These are phyloP conservation scores for Cryptosporidium sp. DNA, from an alignment of 169 alveolate species.

Conservation along the genomic window DNA sequence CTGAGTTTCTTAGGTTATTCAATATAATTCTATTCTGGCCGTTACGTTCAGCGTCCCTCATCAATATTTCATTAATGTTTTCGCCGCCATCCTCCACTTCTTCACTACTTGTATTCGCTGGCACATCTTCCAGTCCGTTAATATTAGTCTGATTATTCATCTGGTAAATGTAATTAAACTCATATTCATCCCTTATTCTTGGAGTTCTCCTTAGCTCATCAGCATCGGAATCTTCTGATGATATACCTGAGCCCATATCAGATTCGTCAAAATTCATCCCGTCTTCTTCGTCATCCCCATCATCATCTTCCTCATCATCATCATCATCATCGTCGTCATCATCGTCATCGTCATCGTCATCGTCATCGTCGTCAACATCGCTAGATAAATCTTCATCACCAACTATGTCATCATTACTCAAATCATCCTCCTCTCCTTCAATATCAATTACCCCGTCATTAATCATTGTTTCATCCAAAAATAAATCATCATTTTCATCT, in stretches of 20 bases:
- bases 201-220: slow-evolving; percentile 75
- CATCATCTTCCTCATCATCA: slow-evolving; percentile 1
- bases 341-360: slow-evolving; percentile 42
- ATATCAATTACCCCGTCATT: neutral
- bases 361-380: slow-evolving; percentile 32
- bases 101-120: slow-evolving; percentile 52
- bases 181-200: slow-evolving; percentile 64
- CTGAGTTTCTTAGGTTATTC: slow-evolving; percentile 31
- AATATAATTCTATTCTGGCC: slow-evolving; percentile 25
- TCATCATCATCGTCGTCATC: slow-evolving; percentile 56
- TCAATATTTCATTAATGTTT: slow-evolving; percentile 46
- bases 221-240: slow-evolving; percentile 62
- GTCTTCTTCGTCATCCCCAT: slow-evolving; percentile 8
- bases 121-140: slow-evolving; percentile 64
- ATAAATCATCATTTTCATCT: neutral
- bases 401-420: slow-evolving; percentile 3
- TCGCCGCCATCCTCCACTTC: slow-evolving; percentile 36
- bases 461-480: slow-evolving; percentile 9
- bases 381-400: slow-evolving; percentile 12
- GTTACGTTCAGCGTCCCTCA: slow-evolving; percentile 5
- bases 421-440: slow-evolving; percentile 29
- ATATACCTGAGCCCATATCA: slow-evolving; percentile 6
- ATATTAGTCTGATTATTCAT: slow-evolving; percentile 62
- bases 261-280: slow-evolving; percentile 31
- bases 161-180: slow-evolving; percentile 64